A percentile compares a stretch with the other conserved stretches of the same genome.
Conservation (phyloP, 2,329 filamentous ascomycete genomes). For the Penicillium psychrosexuale region DNA sequence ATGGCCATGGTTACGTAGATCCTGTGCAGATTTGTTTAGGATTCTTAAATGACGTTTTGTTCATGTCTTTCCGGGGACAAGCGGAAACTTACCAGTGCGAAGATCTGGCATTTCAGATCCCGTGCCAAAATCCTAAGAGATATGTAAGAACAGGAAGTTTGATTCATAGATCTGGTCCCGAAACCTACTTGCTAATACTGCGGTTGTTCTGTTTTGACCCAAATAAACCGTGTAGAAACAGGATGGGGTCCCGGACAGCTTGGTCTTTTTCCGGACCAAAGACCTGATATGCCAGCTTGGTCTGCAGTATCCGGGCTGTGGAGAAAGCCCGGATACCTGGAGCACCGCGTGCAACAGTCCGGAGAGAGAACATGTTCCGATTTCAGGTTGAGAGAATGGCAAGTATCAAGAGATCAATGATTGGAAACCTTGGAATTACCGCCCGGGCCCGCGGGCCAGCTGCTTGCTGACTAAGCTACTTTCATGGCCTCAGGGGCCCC, state of each 20-base stretch:
- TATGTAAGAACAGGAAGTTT: background rate
- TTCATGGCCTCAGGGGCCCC: background rate
- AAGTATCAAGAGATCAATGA: background rate
- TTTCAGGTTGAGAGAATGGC: background rate
- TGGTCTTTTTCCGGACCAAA: conserved; percentile 36
- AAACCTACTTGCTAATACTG: conserved; percentile 82
- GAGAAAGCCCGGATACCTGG: conserved; percentile 31
- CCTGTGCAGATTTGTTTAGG: conserved; percentile 48
- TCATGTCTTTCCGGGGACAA: background rate
- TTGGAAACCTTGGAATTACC: background rate
- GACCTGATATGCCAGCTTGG: conserved; percentile 37
- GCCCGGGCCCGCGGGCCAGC: background rate
- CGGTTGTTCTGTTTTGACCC: conserved; percentile 95
- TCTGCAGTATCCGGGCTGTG: conserved; percentile 26
- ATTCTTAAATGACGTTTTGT: background rate
- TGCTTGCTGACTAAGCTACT: conserved; percentile 9
- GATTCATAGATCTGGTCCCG: accelerated
- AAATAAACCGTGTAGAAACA: conserved; percentile 90
- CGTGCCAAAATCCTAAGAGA: conserved; percentile 64
- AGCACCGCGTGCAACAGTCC: conserved; percentile 5
- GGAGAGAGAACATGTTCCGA: conserved; percentile 11
- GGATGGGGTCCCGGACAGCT: conserved; percentile 58
- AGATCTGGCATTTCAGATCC: conserved; percentile 76
- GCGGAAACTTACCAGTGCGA: conserved; percentile 63
- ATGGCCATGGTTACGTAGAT: conserved; percentile 89